phyloP scores from a whole-genome alignment of 371 early-diverging fungal genomes.

The Batkoa obscura region DNA sequence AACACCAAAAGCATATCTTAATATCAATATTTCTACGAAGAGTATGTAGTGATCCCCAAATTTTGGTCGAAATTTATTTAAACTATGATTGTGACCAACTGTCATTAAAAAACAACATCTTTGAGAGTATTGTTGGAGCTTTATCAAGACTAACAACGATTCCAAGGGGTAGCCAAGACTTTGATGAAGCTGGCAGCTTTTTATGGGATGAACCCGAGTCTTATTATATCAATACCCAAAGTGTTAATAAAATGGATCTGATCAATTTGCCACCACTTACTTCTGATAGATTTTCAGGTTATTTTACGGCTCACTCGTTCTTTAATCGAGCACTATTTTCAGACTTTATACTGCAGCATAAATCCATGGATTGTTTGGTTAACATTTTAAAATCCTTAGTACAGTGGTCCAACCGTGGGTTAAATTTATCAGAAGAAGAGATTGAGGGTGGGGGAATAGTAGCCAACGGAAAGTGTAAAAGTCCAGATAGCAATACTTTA shows the following conservation, averaged over 20 bases:
- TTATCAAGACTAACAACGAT: slow-evolving; percentile 23
- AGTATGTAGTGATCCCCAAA: slow-evolving; percentile 51
- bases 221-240: background rate
- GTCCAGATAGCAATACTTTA: background rate
- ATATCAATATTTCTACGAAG: slow-evolving; percentile 21
- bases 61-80: slow-evolving; percentile 85
- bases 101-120: slow-evolving; percentile 4
- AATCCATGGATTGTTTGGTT: slow-evolving; percentile 18
- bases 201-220: slow-evolving; percentile 3
- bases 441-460: too few relatives aligned
- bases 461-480: background rate
- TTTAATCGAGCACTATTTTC: slow-evolving; percentile 10
- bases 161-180: slow-evolving; percentile 43
- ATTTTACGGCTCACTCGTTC: background rate
- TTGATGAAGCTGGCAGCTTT: background rate
- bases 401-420: slow-evolving; percentile 24
- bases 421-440: background rate
- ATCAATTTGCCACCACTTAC: slow-evolving; percentile 2
- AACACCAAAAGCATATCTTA: slow-evolving; percentile 17
- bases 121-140: background rate
- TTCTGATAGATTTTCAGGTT: slow-evolving; percentile 2
- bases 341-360: slow-evolving; percentile 16
- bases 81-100: slow-evolving; percentile 80
- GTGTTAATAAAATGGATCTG: background rate
- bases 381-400: slow-evolving; percentile 33